Evolutionary conservation across 225 moss, liverwort and hornwort species (phyloP), one percentile per base, ranked within the genome.

Genomic region (Physcomitrellopsis africana): DNA sequence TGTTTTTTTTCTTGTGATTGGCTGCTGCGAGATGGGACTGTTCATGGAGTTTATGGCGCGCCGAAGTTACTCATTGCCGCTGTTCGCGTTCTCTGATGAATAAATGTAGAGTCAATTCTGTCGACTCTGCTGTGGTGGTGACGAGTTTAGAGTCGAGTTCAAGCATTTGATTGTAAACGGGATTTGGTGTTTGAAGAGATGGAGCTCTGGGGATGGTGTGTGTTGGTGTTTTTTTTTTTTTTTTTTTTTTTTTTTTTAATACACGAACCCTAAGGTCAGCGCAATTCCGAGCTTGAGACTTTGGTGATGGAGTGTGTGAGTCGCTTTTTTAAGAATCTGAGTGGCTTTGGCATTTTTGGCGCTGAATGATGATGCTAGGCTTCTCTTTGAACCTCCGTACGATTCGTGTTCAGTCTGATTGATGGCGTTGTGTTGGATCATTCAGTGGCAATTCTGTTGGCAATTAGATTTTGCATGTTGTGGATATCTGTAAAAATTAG

Each of bases 371-470:
- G 82, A 77, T 68, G 73, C 74, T 78, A 82, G 77, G 82, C 64
- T 74, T 58, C 69, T 37, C 42, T 69, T 45, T 64, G 82, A 78
- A 78, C 82, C 82, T 82, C 73, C 59, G 32, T 69, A 32, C 45
- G 78, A 78, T 82, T 82, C 77, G 69, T 82, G 77, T 69, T 77
- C 77, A 82, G 72, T 74, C 73, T 78, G 74, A 82, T 82, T 69
- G 78, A 65, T 65, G 74, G 73, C 69, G 82, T 51, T 61, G 58
- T 72, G 78, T 44, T 42, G 73, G 77, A 73, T 74, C 64, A 82
- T 59, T 63, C 58, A 69, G 77, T 37, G 32, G 32, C 7, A 37
- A 1, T 68, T 77, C 22, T 51, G 74, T 29, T 78, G 69, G 73
- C 82, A 63, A 73, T 69, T 82, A 82, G 77, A 82, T 78, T 82